Base-by-base conservation (phyloP, 208 protist species). In the Leishmania mexicana region DNA sequence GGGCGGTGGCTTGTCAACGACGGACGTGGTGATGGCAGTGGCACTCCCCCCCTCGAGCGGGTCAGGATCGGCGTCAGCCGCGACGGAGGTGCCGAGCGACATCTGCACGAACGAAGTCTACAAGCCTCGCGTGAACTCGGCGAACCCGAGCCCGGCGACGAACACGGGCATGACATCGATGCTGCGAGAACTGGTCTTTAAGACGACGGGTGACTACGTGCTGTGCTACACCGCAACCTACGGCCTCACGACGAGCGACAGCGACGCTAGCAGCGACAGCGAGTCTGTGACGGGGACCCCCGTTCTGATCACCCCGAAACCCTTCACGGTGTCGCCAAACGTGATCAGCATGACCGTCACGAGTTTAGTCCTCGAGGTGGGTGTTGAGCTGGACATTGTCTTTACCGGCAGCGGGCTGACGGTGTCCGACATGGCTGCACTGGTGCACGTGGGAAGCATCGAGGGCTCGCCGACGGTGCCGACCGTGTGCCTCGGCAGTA, bases 91-190 rank as follows among this genome's bases (percentile, higher is more conserved):
- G 19, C 93, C 95, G n/a, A 58, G 64, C 1, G 93, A 96, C 81
- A 90, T 96, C 42, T 97, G 95, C 84, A 96, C 80, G 19, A 92
- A 94, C 84, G 78, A 73, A 8, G 78, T 35, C 68, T 94, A 95
- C 79, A 90, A 47, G 21, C 90, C 92, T 11, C 91, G 91, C 58
- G 87, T 97, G 5, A 60, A 42, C 21, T 79, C 79, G 15, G 78
- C 64, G 47, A 84, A 65, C 62, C 31, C 88, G 1, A 65, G 64
- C 21, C 13, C 60, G 13, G 84, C 78, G 40, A 79, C 80, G n/a
- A 79, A 38, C 62, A 83, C 76, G 8, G 84, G 80, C 13, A 80
- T 83, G 53, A 89, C 58, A n/a, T 35, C 76, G 31, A 90, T 94
- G 58, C 68, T 78, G 58, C 85, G 85, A 49, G 78, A 70, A 31